Conservation (phyloP, 306 rosid species). For the Dalbergia oliveri region DNA sequence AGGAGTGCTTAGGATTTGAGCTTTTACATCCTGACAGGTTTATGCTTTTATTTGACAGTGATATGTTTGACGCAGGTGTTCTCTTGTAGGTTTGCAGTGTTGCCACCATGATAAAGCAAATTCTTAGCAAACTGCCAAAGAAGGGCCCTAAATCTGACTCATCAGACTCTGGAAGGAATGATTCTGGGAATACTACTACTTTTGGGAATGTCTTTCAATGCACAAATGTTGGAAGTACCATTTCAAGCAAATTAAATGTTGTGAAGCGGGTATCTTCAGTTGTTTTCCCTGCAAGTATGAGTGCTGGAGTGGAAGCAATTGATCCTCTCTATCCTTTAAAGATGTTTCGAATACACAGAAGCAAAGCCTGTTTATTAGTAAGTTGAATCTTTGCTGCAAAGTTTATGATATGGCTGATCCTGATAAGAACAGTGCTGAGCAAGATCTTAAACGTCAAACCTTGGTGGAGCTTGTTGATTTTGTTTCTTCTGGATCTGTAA, state of each 20-base stretch:
- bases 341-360: conserved; percentile 92
- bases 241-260: conserved; percentile 92
- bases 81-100: conserved; percentile 42
- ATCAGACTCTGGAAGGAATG: conserved; percentile 69
- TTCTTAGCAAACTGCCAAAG: conserved; percentile 87
- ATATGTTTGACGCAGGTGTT: conserved; percentile 54
- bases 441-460: conserved; percentile 84
- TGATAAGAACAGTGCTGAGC: conserved; percentile 66
- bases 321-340: conserved; percentile 87
- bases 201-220: conserved; percentile 91
- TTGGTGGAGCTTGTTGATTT: conserved; percentile 88
- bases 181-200: conserved; percentile 69
- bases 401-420: conserved; percentile 69
- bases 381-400: conserved; percentile 90
- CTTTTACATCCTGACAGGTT: conserved; percentile 5
- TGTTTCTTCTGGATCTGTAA: conserved; percentile 88
- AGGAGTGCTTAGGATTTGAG: conserved; percentile 23
- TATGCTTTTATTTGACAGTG: conserved; percentile 33
- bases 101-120: conserved; percentile 90
- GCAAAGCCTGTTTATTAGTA: conserved; percentile 84
- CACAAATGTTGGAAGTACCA: conserved; percentile 90
- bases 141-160: conserved; percentile 81
- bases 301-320: conserved; percentile 83
- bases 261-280: conserved; percentile 97
- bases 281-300: conserved; percentile 90